Conservation (phyloP, 495 filamentous ascomycete genomes). For the Saxophila tyrrhenica region DNA sequence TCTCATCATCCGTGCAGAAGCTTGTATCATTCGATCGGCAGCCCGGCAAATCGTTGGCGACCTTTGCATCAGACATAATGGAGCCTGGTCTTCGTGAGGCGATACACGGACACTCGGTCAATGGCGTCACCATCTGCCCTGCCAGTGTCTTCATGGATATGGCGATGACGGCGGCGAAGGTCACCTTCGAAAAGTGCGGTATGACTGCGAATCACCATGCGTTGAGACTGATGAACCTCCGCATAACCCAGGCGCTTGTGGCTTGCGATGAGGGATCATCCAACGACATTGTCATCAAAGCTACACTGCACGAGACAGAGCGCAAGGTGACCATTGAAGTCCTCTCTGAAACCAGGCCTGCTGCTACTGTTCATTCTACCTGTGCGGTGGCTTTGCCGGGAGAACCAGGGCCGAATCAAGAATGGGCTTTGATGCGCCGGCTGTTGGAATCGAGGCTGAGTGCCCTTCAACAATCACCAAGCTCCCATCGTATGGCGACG, state of each 20-base stretch:
- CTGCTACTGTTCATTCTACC: constrained; percentile 4
- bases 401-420: constrained; percentile 1
- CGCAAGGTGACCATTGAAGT: constrained; percentile 8
- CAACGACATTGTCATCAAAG: constrained; percentile 3
- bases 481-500: constrained; percentile 8
- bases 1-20: constrained; percentile 9
- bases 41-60: constrained; percentile 1
- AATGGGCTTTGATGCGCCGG: constrained; percentile 13
- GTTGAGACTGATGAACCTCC: constrained; percentile 1
- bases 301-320: constrained; percentile 2
- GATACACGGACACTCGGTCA: constrained; percentile 18
- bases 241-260: constrained; percentile 9
- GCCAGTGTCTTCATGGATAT: constrained; percentile 21
- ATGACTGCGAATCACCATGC: neutral
- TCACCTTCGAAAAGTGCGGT: constrained; percentile 5
- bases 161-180: constrained; percentile 14
- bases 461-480: constrained; percentile 1
- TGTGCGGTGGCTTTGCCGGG: constrained; percentile 7
- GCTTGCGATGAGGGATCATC: constrained; percentile 6
- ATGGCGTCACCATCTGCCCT: constrained; percentile 16
- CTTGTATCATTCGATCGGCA: constrained; percentile 7
- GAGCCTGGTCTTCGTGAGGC: constrained; percentile 13
- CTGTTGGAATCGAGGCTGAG: constrained; percentile 11
- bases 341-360: constrained; percentile 1
- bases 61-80: constrained; percentile 6